phyloP scores from a whole-genome alignment of 257 asterid species.

The Lycium barbarum region DNA sequence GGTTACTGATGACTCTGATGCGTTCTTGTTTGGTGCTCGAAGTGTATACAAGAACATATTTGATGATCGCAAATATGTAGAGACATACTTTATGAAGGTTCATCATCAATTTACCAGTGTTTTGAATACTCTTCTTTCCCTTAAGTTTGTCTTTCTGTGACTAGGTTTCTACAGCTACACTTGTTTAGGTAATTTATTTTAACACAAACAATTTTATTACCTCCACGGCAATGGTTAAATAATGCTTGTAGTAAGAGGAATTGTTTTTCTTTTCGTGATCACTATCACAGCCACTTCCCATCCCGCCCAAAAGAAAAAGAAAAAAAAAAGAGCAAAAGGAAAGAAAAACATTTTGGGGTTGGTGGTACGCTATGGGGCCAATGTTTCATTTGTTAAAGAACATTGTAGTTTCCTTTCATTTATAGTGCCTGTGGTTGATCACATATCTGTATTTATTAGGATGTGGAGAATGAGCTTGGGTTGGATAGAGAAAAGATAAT shows the following conservation, averaged over 20 bases:
- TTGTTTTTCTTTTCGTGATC: constrained; percentile 16
- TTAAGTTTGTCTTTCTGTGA: constrained; percentile 21
- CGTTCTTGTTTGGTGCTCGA: constrained; percentile 88
- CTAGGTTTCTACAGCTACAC: constrained; percentile 22
- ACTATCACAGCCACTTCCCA: background rate
- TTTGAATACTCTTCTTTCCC: background rate
- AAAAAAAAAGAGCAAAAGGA: background rate
- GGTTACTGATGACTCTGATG: constrained; percentile 96
- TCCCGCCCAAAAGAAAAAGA: background rate
- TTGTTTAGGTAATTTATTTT: background rate
- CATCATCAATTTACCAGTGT: background rate
- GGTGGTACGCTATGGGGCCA: constrained; percentile 23
- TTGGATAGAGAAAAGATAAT: constrained; percentile 80
- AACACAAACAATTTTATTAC: background rate
- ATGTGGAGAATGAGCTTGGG: constrained; percentile 91
- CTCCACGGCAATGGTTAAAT: background rate
- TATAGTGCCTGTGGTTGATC: constrained; percentile 32
- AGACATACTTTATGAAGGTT: constrained; percentile 95
- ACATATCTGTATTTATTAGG: constrained; percentile 51
- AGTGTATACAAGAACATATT: constrained; percentile 90
- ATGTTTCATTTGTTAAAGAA: constrained; percentile 12
- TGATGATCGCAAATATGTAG: constrained; percentile 97
- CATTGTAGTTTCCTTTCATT: background rate
- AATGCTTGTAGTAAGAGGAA: background rate
- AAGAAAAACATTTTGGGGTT: constrained; percentile 5